These are phyloP conservation scores for Westerdykella sp. DNA, from an alignment of 2,329 filamentous ascomycete genomes.

Conservation along the genomic window DNA sequence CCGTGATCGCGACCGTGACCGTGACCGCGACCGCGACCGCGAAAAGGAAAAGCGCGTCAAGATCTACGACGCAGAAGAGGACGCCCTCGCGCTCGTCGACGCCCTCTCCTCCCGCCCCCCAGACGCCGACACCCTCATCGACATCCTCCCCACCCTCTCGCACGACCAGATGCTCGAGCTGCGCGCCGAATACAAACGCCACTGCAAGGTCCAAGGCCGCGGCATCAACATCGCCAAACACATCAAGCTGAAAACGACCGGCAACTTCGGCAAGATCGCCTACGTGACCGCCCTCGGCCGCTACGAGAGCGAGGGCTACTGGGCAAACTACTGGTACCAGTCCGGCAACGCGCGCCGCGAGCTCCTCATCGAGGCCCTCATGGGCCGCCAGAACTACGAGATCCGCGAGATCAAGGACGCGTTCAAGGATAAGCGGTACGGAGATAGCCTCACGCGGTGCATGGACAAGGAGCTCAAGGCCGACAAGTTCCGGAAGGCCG, in stretches of 20 bases:
- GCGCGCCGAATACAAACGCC: constrained; percentile 81
- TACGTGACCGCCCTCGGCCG: constrained; percentile 83
- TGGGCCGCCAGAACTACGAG: constrained; percentile 85
- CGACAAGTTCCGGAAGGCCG: constrained; percentile 89
- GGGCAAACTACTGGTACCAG: constrained; percentile 98
- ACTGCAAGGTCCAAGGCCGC: constrained; percentile 75
- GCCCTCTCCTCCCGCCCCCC: constrained; percentile 62
- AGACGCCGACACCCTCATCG: constrained; percentile 65
- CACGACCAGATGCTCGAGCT: constrained; percentile 85
- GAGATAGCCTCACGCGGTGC: constrained; percentile 71
- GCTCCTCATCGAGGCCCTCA: constrained; percentile 84
- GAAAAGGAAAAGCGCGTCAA: constrained; percentile 51
- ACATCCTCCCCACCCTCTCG: constrained; percentile 75
- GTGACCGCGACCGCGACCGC: constrained; percentile 14
- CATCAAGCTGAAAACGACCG: constrained; percentile 71
- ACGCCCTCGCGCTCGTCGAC: constrained; percentile 68
- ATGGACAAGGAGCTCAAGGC: constrained; percentile 91
- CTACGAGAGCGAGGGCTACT: constrained; percentile 93
- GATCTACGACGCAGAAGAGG: constrained; percentile 79
- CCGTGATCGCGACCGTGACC: constrained; percentile 7
- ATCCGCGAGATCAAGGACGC: constrained; percentile 78
- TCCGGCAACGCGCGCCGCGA: constrained; percentile 77
- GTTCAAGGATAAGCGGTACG: constrained; percentile 89
- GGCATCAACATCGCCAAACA: constrained; percentile 83
- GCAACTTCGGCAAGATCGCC: constrained; percentile 80